Base-by-base conservation (phyloP, 768 basidiomycete species). In the Termitomyces sp. region DNA sequence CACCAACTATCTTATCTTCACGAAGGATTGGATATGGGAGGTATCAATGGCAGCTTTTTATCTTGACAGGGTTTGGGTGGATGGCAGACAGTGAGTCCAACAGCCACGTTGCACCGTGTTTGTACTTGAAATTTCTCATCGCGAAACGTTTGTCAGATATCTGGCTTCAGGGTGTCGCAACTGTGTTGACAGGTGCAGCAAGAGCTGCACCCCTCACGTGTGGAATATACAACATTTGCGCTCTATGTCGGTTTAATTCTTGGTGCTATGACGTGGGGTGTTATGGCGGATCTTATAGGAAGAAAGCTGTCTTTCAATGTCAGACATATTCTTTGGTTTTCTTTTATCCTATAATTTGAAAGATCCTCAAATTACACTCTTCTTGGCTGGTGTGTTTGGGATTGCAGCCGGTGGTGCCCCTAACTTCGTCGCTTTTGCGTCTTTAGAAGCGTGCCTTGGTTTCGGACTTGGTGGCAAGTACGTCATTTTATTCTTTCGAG, bases 391-490 rank as follows among this genome's bases (percentile, higher is more conserved):
- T n/a, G 64, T 82, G 1, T 84, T 84, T 63, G 82, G 82, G 5
- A 74, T 79, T 50, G 74, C 80, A 4, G 73, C 79, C 4, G 80
- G 77, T 37, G 79, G 72, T 10, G 73, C 76, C n/a, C 67, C 74
- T 2, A 77, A 74, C 61, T 82, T 81, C 59, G 70, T 74, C 34
- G 63, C 76, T 1, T 78, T 81, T 62, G 77, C 74, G 27, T 71
- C 78, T 22, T 65, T 81, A 52, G 67, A 75, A 18, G 37, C 77
- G 12, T 79, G 76, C 59, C 64, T 79, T 59, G 79, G 78, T 27
- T 78, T 81, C 54, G 80, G 80, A n/a, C 64, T 81, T 7, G 79
- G 80, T 51, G 81, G 82, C 64, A 78, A 82, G 77, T 74, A 64
- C 58, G 81, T 55, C 34, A 43, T 20, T 41, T 46, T 26, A n/a